These are phyloP conservation scores for Acanthamoeba quina DNA, from an alignment of 208 protist species.

Conservation along the genomic window DNA sequence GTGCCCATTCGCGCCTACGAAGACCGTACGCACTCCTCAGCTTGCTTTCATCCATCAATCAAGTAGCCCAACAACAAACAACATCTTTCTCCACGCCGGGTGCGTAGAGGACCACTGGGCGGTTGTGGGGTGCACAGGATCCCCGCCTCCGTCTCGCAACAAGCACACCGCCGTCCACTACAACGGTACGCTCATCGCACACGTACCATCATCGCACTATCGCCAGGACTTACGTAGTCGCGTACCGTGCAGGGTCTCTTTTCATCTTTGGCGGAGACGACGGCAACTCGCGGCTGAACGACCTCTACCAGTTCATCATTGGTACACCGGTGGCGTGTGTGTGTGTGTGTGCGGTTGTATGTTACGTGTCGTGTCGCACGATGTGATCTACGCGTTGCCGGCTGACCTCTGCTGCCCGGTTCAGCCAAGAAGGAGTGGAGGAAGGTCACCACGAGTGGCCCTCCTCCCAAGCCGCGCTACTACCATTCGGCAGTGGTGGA, in stretches of 20 bases:
- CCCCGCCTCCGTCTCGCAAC: neutral
- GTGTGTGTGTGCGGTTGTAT: too few relatives aligned
- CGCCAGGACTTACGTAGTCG: too few relatives aligned
- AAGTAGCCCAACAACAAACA: too few relatives aligned
- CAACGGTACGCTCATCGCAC: neutral
- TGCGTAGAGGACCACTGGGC: neutral
- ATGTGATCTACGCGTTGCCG: too few relatives aligned
- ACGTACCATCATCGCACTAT: neutral
- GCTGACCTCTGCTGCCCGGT: neutral
- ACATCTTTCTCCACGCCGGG: too few relatives aligned
- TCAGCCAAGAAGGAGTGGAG: neutral
- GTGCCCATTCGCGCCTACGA: too few relatives aligned
- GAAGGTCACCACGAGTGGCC: neutral
- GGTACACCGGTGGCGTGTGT: neutral
- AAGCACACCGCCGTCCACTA: slow-evolving; percentile 17
- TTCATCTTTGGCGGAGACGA: slow-evolving; percentile 75
- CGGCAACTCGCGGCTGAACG: slow-evolving; percentile 33
- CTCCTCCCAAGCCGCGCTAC: slow-evolving; percentile 29
- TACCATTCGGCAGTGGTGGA: slow-evolving; percentile 70
- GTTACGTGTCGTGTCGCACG: too few relatives aligned
- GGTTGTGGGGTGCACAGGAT: neutral
- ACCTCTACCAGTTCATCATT: neutral
- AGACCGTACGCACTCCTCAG: too few relatives aligned
- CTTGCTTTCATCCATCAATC: too few relatives aligned
- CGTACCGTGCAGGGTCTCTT: neutral